A percentile compares a stretch with the other conserved stretches of the same genome.
Evolutionary conservation across 2,329 filamentous ascomycete species (phyloP).

Genomic region (Tolypocladium capitatum): DNA sequence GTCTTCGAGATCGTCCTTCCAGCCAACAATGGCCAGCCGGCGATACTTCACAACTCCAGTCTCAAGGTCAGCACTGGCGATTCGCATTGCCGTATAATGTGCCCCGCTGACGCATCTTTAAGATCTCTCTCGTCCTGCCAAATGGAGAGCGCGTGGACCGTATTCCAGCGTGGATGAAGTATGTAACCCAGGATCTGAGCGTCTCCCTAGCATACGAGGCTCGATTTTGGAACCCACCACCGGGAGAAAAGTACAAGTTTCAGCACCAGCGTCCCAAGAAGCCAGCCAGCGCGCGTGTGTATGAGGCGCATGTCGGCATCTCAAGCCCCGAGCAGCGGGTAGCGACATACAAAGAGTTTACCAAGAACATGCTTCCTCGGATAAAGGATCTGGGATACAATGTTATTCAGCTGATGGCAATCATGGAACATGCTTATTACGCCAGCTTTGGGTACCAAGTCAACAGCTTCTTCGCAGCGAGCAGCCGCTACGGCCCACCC

Average conservation of each 20-base stretch:
- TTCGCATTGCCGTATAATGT: not conserved
- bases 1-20: constrained; percentile 76
- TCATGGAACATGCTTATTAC: constrained; percentile 99
- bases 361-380: constrained; percentile 75
- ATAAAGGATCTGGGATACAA: constrained; percentile 92
- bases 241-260: constrained; percentile 64
- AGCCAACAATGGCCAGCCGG: constrained; percentile 57
- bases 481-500: constrained; percentile 83
- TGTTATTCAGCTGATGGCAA: constrained; percentile 93
- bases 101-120: not conserved
- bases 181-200: constrained; percentile 82
- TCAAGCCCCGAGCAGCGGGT: constrained; percentile 82
- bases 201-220: constrained; percentile 91
- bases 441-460: constrained; percentile 98
- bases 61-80: constrained; percentile 55
- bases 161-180: constrained; percentile 91
- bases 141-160: constrained; percentile 73
- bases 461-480: constrained; percentile 97
- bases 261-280: constrained; percentile 73
- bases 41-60: constrained; percentile 87
- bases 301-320: constrained; percentile 98
- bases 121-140: constrained; percentile 71
- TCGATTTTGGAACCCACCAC: constrained; percentile 90
- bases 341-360: constrained; percentile 95
- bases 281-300: constrained; percentile 77